These are phyloP conservation scores for Eurotiales sp. DNA, from an alignment of 2,329 filamentous ascomycete genomes.

Conservation along the genomic window DNA sequence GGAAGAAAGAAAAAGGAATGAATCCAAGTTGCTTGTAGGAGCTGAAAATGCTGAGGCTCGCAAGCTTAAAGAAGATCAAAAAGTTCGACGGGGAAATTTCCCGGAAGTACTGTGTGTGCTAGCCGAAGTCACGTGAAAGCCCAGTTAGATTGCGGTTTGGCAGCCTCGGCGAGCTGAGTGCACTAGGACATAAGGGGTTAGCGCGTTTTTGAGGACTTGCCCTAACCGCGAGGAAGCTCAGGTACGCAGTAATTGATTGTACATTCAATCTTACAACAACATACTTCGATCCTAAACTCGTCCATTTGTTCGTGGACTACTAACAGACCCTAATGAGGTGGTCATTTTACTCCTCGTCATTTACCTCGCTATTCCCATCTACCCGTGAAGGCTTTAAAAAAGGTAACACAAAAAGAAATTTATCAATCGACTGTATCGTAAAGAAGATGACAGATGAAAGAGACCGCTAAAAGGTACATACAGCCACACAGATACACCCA, in stretches of 20 bases:
- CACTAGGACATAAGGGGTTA: background rate
- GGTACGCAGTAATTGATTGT: no score
- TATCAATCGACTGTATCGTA: slow-evolving; percentile 14
- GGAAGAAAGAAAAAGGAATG: slow-evolving; percentile 20
- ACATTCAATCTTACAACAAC: no score
- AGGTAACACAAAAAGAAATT: background rate
- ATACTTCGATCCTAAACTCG: background rate
- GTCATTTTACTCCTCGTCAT: background rate
- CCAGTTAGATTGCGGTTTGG: background rate
- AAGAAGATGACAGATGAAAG: slow-evolving; percentile 13
- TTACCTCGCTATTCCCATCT: background rate
- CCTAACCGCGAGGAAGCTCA: no score
- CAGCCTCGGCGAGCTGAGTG: background rate
- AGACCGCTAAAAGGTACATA: slow-evolving; percentile 18
- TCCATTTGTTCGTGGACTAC: no score
- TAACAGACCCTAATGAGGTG: background rate
- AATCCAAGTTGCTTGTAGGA: slow-evolving; percentile 12
- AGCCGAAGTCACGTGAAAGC: slow-evolving; percentile 16
- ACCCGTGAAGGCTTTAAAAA: background rate
- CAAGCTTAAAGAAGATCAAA: slow-evolving; percentile 14
- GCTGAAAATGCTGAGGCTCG: slow-evolving; percentile 19
- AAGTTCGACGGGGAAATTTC: slow-evolving; percentile 14
- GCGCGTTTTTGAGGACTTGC: background rate
- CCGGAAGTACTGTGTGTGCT: slow-evolving; percentile 10
- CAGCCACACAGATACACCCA: slow-evolving; percentile 14